Evolutionary conservation across 2,329 filamentous ascomycete genomes (phyloP).

Genomic region (Neonectria ditissima): DNA sequence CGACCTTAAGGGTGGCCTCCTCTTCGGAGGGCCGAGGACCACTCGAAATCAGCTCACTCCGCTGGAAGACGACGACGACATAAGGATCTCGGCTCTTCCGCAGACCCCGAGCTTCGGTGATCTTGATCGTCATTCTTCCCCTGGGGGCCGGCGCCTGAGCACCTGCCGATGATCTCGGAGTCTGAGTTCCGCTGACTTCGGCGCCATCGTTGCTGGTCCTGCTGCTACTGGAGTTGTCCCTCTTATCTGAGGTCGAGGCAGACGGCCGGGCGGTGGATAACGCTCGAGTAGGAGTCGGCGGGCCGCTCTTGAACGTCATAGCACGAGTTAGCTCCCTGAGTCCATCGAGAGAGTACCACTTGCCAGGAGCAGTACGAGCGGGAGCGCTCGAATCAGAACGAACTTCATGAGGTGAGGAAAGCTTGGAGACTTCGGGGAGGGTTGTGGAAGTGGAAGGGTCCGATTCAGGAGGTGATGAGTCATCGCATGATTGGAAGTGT

Average conservation of each 20-base stretch:
- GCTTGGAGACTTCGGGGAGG: slow-evolving; percentile 35
- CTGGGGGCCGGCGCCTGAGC: slow-evolving; percentile 78
- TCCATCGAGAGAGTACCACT: slow-evolving; percentile 74
- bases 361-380: slow-evolving; percentile 55
- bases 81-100: slow-evolving; percentile 90
- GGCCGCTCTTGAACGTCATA: slow-evolving; percentile 84
- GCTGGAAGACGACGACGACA: slow-evolving; percentile 95
- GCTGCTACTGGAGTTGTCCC: slow-evolving; percentile 52
- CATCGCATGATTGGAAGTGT: slow-evolving; percentile 42
- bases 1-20: slow-evolving; percentile 62
- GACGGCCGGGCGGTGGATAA: slow-evolving; percentile 74
- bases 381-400: slow-evolving; percentile 62
- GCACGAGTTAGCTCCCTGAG: slow-evolving; percentile 90
- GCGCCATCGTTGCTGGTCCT: slow-evolving; percentile 56
- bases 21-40: slow-evolving; percentile 77
- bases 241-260: slow-evolving; percentile 61
- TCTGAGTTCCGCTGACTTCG: slow-evolving; percentile 65
- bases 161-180: slow-evolving; percentile 59
- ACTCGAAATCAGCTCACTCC: slow-evolving; percentile 94
- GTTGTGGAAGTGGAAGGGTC: slow-evolving; percentile 35
- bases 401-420: slow-evolving; percentile 50
- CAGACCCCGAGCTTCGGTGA: slow-evolving; percentile 85
- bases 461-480: slow-evolving; percentile 38
- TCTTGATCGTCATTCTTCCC: slow-evolving; percentile 90
- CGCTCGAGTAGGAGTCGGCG: slow-evolving; percentile 88